Percentiles rank a stretch among this genome's conserved stretches.
Conservation (phyloP, 1,139 yeast species). For the Scheffersomyces segobiensis region DNA sequence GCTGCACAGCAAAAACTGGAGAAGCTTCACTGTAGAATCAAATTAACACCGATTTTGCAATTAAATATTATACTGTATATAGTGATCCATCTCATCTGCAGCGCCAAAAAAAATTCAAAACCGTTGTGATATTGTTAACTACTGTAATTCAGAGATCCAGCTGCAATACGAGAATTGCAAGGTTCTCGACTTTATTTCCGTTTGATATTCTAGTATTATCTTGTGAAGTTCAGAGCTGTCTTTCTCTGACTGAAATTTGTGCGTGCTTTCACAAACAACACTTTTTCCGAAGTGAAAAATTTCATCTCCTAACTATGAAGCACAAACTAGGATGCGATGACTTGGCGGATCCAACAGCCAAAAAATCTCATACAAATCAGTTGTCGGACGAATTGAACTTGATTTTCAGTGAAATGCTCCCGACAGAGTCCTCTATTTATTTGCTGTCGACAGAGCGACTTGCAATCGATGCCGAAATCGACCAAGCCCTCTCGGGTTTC, state of each 20-base stretch:
- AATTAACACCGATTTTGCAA: neutral
- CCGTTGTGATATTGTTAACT: neutral
- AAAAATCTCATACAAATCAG: neutral
- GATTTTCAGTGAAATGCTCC: neutral
- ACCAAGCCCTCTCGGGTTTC: slow-evolving; percentile 14
- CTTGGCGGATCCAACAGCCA: neutral
- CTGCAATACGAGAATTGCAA: neutral
- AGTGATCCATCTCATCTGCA: neutral
- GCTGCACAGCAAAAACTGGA: neutral
- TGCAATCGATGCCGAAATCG: slow-evolving; percentile 21
- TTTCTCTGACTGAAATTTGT: neutral
- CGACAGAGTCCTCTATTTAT: neutral
- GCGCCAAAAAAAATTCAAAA: neutral
- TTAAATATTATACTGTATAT: neutral
- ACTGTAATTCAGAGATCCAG: neutral
- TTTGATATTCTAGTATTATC: neutral
- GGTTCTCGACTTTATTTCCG: neutral
- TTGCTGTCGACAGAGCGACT: neutral
- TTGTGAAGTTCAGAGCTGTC: neutral
- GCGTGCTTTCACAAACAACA: neutral
- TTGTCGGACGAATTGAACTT: neutral
- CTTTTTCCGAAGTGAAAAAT: neutral
- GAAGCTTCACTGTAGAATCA: neutral
- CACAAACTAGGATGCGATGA: neutral
- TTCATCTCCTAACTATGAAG: neutral